Conservation (phyloP, 495 filamentous ascomycete genomes). For the Xylaria nigripes region DNA sequence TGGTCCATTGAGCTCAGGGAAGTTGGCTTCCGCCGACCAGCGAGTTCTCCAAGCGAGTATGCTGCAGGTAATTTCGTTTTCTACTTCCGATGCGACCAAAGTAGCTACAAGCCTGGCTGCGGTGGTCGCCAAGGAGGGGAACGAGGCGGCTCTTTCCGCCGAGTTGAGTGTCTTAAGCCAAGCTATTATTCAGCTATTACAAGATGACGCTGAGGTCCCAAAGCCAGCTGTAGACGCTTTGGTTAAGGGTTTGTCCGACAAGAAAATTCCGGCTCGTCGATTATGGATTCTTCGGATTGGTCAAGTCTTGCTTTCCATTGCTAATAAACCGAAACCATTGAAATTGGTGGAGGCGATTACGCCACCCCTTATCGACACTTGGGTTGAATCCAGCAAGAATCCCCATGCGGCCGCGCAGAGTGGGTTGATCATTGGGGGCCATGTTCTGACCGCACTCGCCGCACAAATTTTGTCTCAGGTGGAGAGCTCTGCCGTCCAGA, state of each 20-base stretch:
- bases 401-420: conserved; percentile 65
- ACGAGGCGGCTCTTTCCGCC: conserved; percentile 70
- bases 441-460: conserved; percentile 59
- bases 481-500: conserved; percentile 34
- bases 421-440: conserved; percentile 65
- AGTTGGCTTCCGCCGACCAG: conserved; percentile 74
- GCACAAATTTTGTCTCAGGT: conserved; percentile 36
- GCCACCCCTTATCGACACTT: conserved; percentile 61
- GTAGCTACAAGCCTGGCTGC: conserved; percentile 57
- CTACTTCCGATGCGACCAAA: conserved; percentile 50
- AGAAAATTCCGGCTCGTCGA: conserved; percentile 67
- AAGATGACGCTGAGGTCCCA: conserved; percentile 48
- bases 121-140: conserved; percentile 69
- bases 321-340: conserved; percentile 35
- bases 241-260: conserved; percentile 75
- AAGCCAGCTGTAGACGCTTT: conserved; percentile 61
- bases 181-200: conserved; percentile 51
- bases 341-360: conserved; percentile 53
- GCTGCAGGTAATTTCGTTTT: conserved; percentile 53
- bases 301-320: conserved; percentile 56
- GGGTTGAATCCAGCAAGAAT: conserved; percentile 68
- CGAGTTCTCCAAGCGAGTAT: conserved; percentile 72
- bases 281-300: conserved; percentile 71
- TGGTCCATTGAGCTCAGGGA: conserved; percentile 66
- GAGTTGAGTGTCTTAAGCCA: conserved; percentile 60